Evolutionary conservation across 441 rosid genomes (phyloP), one percentile per base, ranked within the genome.

Genomic region (Erysimum cheiri): DNA sequence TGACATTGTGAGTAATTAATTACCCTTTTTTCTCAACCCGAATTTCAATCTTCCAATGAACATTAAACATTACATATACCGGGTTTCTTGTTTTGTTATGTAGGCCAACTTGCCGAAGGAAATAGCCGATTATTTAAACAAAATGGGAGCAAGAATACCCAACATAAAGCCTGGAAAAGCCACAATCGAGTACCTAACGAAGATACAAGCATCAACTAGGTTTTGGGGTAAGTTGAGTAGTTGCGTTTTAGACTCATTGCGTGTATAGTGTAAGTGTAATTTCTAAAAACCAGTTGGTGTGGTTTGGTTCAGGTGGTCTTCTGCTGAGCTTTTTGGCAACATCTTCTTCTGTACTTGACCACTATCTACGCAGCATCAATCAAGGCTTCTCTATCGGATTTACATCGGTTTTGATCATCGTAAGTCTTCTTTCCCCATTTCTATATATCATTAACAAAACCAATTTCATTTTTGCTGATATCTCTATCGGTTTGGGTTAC

Each of bases 31-130:
- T n/a, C 46, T 64, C 54, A 47, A 5, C 31, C 3, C 28, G 37
- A 11, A 2, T 36, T 50, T 48, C 40, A 69, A 15, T 58, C 68
- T 50, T 64, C 26, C 71, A 33, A 43, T 49, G 40, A 64, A 49
- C 56, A 24, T 24, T 69, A 22, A 15, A 6, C 63, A 59, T 60
- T 14, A 4, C 2, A 32, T 72, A 0, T 39, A 49, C 32, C 1
- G 28, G 14, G 7, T 62, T 53, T 44, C 58, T 44, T 29, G 32
- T 64, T 63, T 62, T 73, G 19, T 47, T 70, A 48, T 70, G 14
- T 65, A 93, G 98, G 98, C 98, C 71, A 93, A 93, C 86, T 83
- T 93, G 85, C 98, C 96, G 0, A 90, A 90, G 86, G 98, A 93
- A 78, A 93, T 93, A 59, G 84, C 98, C 4, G 98, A 91, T 76